Evolutionary conservation across 768 basidiomycete species (phyloP), one percentile per base, ranked within the genome.

Genomic region (Psilocybe subaeruginosa): DNA sequence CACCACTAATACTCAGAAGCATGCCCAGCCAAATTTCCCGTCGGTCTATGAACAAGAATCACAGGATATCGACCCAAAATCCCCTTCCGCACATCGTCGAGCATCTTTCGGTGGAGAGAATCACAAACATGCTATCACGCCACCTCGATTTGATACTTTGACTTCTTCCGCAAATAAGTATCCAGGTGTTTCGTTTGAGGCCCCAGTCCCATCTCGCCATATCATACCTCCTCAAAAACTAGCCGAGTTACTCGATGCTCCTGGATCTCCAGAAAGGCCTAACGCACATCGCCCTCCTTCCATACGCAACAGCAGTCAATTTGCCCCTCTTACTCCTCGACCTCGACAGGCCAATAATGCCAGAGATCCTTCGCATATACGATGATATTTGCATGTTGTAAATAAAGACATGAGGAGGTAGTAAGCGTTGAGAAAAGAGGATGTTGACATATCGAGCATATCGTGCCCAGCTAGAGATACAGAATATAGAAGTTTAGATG

Each of bases 41-140:
- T 37, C 8, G 30, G 14, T 12, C 29, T 14, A 56, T 46, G 46
- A 8, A 19, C 30, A 23, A 57, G 30, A 30, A 19, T 17, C 43
- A 33, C 14, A 33, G 35, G 6, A 54, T 16, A 17, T 45, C 16
- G 30, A 11, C 11, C 19, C 43, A 54, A 46, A 1, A 4, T 17
- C 56, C 45, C 9, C 30, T 53, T 39, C 35, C 48, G 27, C 30
- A 23, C 65, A 49, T 35, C 64, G 67, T 14, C 60, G 69, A 45
- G 66, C 66, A 23, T 67, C 63, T 0, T 67, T 67, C 23, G 67
- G 61, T 27, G 67, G 65, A 8, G 66, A 67, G 37, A 52, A 56
- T 12, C 61, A 60, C 11, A 27, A 50, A 30, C 52, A 43, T 12
- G 19, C 60, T 23, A 14, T 29, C 27, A 31, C 11, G 12, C 39